Percentiles rank a stretch among this genome's conserved stretches.
These are phyloP conservation scores for Lachnum nothofagi DNA, from an alignment of 2,329 filamentous ascomycete species.

Conservation along the genomic window DNA sequence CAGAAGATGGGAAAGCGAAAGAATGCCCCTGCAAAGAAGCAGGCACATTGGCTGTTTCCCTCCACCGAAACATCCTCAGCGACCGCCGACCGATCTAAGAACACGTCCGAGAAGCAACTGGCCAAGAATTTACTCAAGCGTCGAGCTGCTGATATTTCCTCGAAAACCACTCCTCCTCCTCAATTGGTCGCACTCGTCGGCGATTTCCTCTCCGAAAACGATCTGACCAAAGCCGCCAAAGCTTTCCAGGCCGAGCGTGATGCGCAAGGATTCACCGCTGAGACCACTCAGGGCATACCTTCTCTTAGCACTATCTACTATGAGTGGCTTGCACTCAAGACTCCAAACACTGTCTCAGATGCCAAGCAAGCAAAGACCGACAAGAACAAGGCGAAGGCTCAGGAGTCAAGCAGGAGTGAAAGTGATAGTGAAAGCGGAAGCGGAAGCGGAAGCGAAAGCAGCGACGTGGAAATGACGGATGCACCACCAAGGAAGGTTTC, in stretches of 20 bases:
- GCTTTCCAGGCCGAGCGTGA: slow-evolving; percentile 60
- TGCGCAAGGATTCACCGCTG: slow-evolving; percentile 33
- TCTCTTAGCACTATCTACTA: slow-evolving; percentile 35
- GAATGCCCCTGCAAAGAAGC: slow-evolving; percentile 17
- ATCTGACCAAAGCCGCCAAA: slow-evolving; percentile 56
- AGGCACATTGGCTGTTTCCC: slow-evolving; percentile 33
- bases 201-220: slow-evolving; percentile 60
- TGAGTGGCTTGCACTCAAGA: slow-evolving; percentile 36
- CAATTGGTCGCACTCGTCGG: slow-evolving; percentile 64
- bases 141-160: slow-evolving; percentile 20
- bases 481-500: slow-evolving; percentile 30
- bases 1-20: slow-evolving; percentile 32
- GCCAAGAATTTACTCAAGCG: slow-evolving; percentile 29
- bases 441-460: slow-evolving; percentile 29
- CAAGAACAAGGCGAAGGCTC: slow-evolving; percentile 27
- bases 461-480: slow-evolving; percentile 35
- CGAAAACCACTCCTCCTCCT: slow-evolving; percentile 43
- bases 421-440: no score
- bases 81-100: slow-evolving; percentile 16
- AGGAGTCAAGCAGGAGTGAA: slow-evolving; percentile 37
- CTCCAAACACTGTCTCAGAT: slow-evolving; percentile 3
- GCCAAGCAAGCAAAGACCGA: slow-evolving; percentile 27
- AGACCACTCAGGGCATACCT: slow-evolving; percentile 41
- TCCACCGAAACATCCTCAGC: slow-evolving; percentile 10
- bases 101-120: slow-evolving; percentile 28